Evolutionary conservation across 2,329 filamentous ascomycete genomes (phyloP).

Genomic region (Alternaria viburni): DNA sequence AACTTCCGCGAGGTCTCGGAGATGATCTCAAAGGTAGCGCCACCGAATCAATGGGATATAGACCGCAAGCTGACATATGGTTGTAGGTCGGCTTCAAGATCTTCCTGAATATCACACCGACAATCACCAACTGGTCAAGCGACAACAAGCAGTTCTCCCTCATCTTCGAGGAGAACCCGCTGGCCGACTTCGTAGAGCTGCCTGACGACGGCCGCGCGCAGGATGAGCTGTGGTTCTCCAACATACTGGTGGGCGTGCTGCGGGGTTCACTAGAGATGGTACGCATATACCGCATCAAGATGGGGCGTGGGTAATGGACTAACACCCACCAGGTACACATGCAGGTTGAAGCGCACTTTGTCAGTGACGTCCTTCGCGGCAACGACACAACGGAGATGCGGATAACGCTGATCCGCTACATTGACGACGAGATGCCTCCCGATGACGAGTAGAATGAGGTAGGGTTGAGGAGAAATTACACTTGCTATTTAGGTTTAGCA

Average conservation of each 20-base stretch:
- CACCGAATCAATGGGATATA: neutral
- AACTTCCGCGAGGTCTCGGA: constrained; percentile 97
- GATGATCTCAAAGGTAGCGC: constrained; percentile 83
- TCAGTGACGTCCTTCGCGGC: constrained; percentile 88
- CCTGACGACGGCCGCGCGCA: constrained; percentile 95
- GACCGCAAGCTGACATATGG: constrained; percentile 10
- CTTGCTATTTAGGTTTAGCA: neutral
- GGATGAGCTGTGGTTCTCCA: constrained; percentile 98
- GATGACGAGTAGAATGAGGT: constrained; percentile 79
- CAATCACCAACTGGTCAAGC: constrained; percentile 91
- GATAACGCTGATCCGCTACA: constrained; percentile 88
- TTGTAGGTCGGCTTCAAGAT: constrained; percentile 95
- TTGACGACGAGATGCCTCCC: constrained; percentile 95
- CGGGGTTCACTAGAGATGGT: constrained; percentile 96
- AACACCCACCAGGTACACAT: constrained; percentile 72
- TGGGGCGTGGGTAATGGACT: neutral
- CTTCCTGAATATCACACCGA: constrained; percentile 94
- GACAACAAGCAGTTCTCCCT: constrained; percentile 97
- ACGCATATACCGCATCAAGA: constrained; percentile 10
- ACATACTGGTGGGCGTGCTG: constrained; percentile 92
- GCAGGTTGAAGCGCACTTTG: constrained; percentile 97
- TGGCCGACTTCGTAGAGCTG: constrained; percentile 96
- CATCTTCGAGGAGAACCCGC: constrained; percentile 94
- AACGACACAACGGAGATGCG: constrained; percentile 98
- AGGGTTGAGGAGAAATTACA: neutral